Evolutionary conservation across 495 filamentous ascomycete species (phyloP).

Genomic region (Lasiosphaeris hirsuta): DNA sequence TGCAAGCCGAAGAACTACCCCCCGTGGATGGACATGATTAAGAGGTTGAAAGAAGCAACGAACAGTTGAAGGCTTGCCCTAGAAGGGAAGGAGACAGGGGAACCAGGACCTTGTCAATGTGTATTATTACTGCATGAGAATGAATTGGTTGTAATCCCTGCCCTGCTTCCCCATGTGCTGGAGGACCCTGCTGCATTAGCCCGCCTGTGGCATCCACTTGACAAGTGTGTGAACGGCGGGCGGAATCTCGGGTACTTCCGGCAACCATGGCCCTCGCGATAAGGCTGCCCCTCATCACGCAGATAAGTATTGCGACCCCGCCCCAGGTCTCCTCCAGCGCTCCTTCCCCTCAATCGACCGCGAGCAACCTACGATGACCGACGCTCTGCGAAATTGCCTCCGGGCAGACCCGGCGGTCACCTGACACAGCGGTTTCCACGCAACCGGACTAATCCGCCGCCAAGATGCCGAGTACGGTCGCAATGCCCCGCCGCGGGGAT

Average conservation of each 20-base stretch:
- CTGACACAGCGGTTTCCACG: slow-evolving; percentile 6
- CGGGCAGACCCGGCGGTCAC: slow-evolving; percentile 4
- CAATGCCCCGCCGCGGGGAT: neutral
- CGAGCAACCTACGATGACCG: too few species aligned
- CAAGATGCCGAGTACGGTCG: too few species aligned
- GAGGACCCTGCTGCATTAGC: slow-evolving; percentile 5
- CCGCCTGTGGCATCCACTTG: slow-evolving; percentile 5
- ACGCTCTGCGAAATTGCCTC: neutral
- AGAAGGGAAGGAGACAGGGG: slow-evolving; percentile 7
- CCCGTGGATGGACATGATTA: slow-evolving; percentile 5
- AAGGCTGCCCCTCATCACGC: too few species aligned
- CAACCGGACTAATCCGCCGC: too few species aligned
- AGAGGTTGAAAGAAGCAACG: slow-evolving; percentile 4
- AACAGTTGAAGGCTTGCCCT: slow-evolving; percentile 7
- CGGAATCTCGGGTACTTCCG: too few species aligned
- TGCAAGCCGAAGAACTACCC: slow-evolving; percentile 6
- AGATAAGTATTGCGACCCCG: neutral
- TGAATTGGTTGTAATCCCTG: slow-evolving; percentile 6
- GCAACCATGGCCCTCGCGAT: too few species aligned
- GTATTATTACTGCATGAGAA: slow-evolving; percentile 2
- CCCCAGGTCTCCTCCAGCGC: neutral
- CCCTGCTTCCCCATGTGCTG: slow-evolving; percentile 4
- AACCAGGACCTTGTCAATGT: slow-evolving; percentile 4
- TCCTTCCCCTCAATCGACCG: slow-evolving; percentile 2
- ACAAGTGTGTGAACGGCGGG: slow-evolving; percentile 3